Conservation (phyloP, 371 early-diverging fungal genomes). For the Mucor lusitanicus region DNA sequence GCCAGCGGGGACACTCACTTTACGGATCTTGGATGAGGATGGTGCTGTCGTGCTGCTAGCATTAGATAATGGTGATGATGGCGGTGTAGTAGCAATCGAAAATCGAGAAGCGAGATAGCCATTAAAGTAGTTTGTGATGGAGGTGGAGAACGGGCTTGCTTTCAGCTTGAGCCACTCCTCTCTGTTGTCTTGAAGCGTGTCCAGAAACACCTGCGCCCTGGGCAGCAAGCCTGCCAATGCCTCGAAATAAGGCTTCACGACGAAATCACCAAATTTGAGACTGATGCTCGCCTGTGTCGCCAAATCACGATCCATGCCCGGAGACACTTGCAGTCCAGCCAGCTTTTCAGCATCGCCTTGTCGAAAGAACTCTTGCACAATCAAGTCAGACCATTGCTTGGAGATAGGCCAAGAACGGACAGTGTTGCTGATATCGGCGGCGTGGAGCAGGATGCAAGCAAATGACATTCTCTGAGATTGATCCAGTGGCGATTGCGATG, state of each 20-base stretch:
- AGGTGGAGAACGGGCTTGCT: slow-evolving; percentile 19
- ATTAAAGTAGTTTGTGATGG: slow-evolving; percentile 14
- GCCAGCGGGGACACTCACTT: slow-evolving; percentile 53
- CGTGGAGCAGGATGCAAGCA: slow-evolving; percentile 74
- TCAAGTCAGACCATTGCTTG: slow-evolving; percentile 87
- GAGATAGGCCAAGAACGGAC: slow-evolving; percentile 82
- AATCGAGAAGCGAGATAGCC: neutral
- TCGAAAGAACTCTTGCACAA: slow-evolving; percentile 82
- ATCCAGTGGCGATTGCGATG: neutral
- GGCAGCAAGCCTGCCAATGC: slow-evolving; percentile 72
- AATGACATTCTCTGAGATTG: slow-evolving; percentile 49
- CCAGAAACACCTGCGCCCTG: slow-evolving; percentile 34
- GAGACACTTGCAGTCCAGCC: slow-evolving; percentile 76
- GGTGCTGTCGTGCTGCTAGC: neutral
- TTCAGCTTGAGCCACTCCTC: slow-evolving; percentile 39
- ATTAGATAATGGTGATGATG: neutral
- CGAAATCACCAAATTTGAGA: slow-evolving; percentile 81
- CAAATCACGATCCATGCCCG: slow-evolving; percentile 82
- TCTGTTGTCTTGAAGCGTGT: slow-evolving; percentile 40
- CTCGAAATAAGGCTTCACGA: slow-evolving; percentile 81
- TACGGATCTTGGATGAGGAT: slow-evolving; percentile 8
- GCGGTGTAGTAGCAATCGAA: neutral
- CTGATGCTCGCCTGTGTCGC: slow-evolving; percentile 78
- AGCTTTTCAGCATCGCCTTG: slow-evolving; percentile 87
- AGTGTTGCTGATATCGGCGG: slow-evolving; percentile 89